These are phyloP conservation scores for Penicillium brasilianum DNA, from an alignment of 2,329 filamentous ascomycete species.

Conservation along the genomic window DNA sequence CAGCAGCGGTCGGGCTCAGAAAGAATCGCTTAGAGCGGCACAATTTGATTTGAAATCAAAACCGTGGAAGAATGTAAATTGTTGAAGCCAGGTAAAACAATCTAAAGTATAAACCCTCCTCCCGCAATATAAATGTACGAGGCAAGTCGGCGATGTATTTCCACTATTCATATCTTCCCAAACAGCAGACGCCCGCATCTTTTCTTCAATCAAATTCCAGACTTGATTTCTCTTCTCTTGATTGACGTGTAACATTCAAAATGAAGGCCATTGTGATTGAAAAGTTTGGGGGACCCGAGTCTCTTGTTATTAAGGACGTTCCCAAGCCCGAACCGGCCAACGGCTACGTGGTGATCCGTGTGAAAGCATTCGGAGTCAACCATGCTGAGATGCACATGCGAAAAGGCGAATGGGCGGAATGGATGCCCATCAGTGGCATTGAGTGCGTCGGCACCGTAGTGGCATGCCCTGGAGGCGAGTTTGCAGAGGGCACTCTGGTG, in stretches of 20 bases:
- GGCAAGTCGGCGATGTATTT: neutral
- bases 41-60: neutral
- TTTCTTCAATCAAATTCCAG: neutral
- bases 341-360: conserved; percentile 15
- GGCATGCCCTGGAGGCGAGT: conserved; percentile 41
- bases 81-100: neutral
- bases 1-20: neutral
- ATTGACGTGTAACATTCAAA: neutral
- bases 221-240: neutral
- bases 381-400: conserved; percentile 56
- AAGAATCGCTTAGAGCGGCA: neutral
- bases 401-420: conserved; percentile 41
- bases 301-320: neutral
- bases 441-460: conserved; percentile 52
- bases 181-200: too few relatives aligned
- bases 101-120: neutral
- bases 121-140: neutral
- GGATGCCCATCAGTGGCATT: conserved; percentile 44
- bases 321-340: neutral
- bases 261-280: conserved; percentile 17
- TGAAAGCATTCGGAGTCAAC: conserved; percentile 52
- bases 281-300: conserved; percentile 16
- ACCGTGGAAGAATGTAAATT: neutral
- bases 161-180: too few relatives aligned
- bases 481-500: conserved; percentile 42